Percentiles rank a stretch among this genome's conserved stretches.
These are phyloP conservation scores for Eleusine indica DNA, from an alignment of 176 grass and related monocot species.

Conservation along the genomic window DNA sequence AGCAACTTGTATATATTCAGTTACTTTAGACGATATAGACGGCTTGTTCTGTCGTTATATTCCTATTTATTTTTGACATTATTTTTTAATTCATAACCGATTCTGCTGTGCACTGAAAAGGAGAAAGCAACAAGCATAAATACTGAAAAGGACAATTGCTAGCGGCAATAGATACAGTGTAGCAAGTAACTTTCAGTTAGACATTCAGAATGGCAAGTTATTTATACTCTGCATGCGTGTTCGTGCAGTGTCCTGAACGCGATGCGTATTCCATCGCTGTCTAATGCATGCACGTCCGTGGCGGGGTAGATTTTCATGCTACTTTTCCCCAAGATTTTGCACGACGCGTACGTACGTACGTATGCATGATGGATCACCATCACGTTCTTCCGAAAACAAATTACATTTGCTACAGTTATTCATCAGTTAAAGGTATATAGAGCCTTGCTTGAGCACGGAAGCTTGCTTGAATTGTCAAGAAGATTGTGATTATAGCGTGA, in stretches of 20 bases:
- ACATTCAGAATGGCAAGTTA: background rate
- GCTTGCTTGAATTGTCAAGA: conserved; percentile 8
- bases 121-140: conserved; percentile 4
- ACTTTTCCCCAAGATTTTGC: conserved; percentile 9
- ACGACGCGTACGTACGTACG: background rate
- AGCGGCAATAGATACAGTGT: background rate
- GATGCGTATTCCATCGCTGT: conserved; percentile 18
- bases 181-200: background rate
- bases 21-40: conserved; percentile 12
- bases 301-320: background rate
- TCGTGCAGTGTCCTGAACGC: background rate
- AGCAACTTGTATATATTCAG: background rate
- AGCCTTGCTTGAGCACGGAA: conserved; percentile 23
- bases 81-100: background rate
- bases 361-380: background rate
- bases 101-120: background rate
- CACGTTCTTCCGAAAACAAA: background rate
- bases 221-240: background rate
- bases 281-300: conserved; percentile 29
- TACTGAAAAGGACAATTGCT: background rate
- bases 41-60: background rate
- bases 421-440: background rate
- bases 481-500: background rate
- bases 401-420: background rate
- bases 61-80: background rate